Conservation (phyloP, 2,329 filamentous ascomycete species). For the Dactylellina sp. region DNA sequence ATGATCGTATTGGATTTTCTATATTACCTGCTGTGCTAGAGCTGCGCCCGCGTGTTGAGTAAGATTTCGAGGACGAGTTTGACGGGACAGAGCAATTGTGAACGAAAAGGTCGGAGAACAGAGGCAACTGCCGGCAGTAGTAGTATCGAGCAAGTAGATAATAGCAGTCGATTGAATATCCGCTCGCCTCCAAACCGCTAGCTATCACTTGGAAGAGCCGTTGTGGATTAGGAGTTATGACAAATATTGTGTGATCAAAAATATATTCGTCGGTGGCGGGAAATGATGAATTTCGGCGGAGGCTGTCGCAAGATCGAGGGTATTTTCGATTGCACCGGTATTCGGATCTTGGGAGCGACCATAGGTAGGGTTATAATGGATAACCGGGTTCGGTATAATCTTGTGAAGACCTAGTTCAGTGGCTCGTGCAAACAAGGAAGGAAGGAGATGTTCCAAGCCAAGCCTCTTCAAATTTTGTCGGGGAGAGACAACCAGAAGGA, state of each 20-base stretch:
- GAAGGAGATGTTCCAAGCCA: constrained; percentile 17
- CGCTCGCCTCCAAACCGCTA: no score
- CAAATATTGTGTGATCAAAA: constrained; percentile 3
- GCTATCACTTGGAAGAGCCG: constrained; percentile 9
- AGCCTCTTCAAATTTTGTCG: constrained; percentile 11
- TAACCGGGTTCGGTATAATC: neutral
- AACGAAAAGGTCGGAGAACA: constrained; percentile 3
- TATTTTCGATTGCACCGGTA: constrained; percentile 11
- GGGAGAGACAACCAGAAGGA: constrained; percentile 3
- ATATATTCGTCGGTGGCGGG: neutral
- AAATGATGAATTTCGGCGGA: neutral
- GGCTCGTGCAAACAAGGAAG: constrained; percentile 10
- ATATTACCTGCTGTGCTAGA: neutral
- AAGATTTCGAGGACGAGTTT: neutral
- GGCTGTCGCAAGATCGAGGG: neutral
- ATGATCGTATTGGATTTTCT: neutral
- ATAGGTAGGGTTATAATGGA: neutral
- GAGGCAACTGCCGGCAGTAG: constrained; percentile 14
- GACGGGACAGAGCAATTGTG: neutral
- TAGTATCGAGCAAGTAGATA: neutral
- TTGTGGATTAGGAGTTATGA: constrained; percentile 19
- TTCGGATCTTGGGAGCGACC: constrained; percentile 5
- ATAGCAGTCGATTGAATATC: neutral
- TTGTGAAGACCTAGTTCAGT: neutral
- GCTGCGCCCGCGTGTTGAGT: constrained; percentile 1